These are phyloP conservation scores for Aspergillus sojae DNA, from an alignment of 2,329 filamentous ascomycete genomes.

Conservation along the genomic window DNA sequence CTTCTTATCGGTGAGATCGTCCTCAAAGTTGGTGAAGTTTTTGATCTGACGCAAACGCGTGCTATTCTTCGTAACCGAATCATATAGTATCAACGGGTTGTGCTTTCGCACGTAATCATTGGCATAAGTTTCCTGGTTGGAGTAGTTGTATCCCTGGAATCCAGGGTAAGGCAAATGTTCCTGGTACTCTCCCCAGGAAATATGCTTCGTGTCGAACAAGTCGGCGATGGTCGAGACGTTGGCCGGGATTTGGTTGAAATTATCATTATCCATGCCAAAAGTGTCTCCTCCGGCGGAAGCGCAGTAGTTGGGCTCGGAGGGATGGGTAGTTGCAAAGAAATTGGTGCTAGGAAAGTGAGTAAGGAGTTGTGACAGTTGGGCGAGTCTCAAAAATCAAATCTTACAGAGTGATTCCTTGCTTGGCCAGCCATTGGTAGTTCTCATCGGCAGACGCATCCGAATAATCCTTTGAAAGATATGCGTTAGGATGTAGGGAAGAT, in stretches of 20 bases:
- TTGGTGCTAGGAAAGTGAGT: constrained; percentile 40
- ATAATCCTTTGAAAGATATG: constrained; percentile 56
- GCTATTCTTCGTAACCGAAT: constrained; percentile 62
- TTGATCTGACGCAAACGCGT: constrained; percentile 70
- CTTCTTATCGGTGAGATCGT: constrained; percentile 63
- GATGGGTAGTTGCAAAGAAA: constrained; percentile 68
- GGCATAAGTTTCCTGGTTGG: constrained; percentile 59
- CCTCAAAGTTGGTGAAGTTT: constrained; percentile 70
- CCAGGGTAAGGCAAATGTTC: constrained; percentile 77
- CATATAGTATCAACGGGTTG: constrained; percentile 67
- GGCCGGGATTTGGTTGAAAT: constrained; percentile 59
- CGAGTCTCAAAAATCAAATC: neutral
- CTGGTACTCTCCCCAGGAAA: constrained; percentile 74
- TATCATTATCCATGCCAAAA: constrained; percentile 71
- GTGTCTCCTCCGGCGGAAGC: constrained; percentile 70
- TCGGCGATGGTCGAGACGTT: constrained; percentile 71
- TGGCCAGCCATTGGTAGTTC: constrained; percentile 33
- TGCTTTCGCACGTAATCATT: constrained; percentile 86
- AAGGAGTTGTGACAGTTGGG: neutral
- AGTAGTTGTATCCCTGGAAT: constrained; percentile 66
- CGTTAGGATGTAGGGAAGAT: constrained; percentile 36
- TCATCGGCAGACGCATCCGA: constrained; percentile 64
- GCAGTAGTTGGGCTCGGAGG: constrained; percentile 76
- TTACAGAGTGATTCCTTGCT: constrained; percentile 60
- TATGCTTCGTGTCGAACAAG: constrained; percentile 65